A percentile compares a stretch with the other conserved stretches of the same genome.
These are phyloP conservation scores for Physcomitrellopsis africana DNA, from an alignment of 225 moss, liverwort and hornwort genomes.

Conservation along the genomic window DNA sequence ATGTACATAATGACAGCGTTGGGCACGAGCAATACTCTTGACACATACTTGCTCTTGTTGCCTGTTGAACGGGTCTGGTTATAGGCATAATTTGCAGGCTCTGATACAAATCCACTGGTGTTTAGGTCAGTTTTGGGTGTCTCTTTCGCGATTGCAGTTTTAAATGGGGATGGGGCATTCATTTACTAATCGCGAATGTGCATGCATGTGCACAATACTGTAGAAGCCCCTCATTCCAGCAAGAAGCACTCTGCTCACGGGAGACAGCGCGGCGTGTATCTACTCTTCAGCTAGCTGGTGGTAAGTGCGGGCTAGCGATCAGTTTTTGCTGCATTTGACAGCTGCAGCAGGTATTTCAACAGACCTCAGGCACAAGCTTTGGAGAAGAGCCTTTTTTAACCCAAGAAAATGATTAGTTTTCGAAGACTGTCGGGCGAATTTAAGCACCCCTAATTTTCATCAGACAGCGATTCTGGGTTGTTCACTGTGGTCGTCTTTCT, in stretches of 20 bases:
- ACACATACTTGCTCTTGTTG: conserved; percentile 28
- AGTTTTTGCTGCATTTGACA: conserved; percentile 95
- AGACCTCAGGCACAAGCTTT: conserved; percentile 81
- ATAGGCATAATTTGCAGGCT: conserved; percentile 30
- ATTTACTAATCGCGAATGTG: conserved; percentile 98
- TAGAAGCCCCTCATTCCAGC: conserved; percentile 99
- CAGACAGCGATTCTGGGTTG: neutral
- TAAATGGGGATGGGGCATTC: conserved; percentile 45
- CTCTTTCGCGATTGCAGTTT: conserved; percentile 45
- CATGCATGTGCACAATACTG: conserved; percentile 99
- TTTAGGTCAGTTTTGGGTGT: conserved; percentile 42
- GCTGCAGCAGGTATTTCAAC: conserved; percentile 99
- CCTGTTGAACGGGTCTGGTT: conserved; percentile 38
- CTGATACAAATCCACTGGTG: conserved; percentile 33
- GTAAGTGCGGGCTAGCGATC: conserved; percentile 95
- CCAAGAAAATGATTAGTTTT: conserved; percentile 22
- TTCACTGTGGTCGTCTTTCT: conserved; percentile 1
- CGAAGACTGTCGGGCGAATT: conserved; percentile 23
- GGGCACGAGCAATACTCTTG: conserved; percentile 30
- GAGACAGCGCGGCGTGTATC: conserved; percentile 72
- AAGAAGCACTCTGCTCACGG: conserved; percentile 87
- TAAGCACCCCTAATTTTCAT: conserved; percentile 1
- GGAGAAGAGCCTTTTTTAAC: conserved; percentile 53
- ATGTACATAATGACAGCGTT: conserved; percentile 36
- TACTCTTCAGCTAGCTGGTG: conserved; percentile 85